Conservation (phyloP, 177 flowering plant species). For the Telopea speciosissima region DNA sequence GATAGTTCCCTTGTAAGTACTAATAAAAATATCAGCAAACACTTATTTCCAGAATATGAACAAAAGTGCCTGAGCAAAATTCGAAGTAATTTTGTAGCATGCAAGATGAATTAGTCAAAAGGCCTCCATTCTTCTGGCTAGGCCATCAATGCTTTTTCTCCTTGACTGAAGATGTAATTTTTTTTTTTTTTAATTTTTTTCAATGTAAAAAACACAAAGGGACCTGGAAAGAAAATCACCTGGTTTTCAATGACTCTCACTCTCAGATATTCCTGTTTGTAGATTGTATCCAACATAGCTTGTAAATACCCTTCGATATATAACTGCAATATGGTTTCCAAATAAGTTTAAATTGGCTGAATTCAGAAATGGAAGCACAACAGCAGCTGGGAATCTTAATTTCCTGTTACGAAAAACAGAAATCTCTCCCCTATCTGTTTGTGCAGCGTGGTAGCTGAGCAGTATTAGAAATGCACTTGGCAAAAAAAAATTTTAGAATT, state of each 20-base stretch:
- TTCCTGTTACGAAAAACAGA: too few relatives aligned
- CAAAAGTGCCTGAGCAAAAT: not conserved
- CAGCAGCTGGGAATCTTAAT: not conserved
- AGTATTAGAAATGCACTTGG: not conserved
- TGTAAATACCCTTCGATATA: constrained; percentile 94
- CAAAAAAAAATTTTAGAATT: not conserved
- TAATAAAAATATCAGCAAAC: too few relatives aligned
- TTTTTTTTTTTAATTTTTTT: too few relatives aligned
- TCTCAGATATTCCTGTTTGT: constrained; percentile 87
- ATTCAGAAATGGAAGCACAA: constrained; percentile 1
- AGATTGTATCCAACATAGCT: constrained; percentile 86
- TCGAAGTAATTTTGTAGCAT: not conserved
- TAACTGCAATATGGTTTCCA: constrained; percentile 42
- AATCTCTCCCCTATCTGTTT: not conserved
- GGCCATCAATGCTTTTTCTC: not conserved
- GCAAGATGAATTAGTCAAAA: not conserved
- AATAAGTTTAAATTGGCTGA: constrained; percentile 2
- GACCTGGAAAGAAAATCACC: constrained; percentile 31
- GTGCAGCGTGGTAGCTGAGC: not conserved
- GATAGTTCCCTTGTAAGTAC: not conserved
- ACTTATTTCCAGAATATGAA: too few relatives aligned
- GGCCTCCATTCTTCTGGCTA: not conserved
- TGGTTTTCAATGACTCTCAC: constrained; percentile 81
- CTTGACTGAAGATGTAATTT: not conserved
- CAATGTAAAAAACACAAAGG: too few relatives aligned